phyloP scores from a whole-genome alignment of 352 stramenopile species.

The Blastocystis sp. region DNA sequence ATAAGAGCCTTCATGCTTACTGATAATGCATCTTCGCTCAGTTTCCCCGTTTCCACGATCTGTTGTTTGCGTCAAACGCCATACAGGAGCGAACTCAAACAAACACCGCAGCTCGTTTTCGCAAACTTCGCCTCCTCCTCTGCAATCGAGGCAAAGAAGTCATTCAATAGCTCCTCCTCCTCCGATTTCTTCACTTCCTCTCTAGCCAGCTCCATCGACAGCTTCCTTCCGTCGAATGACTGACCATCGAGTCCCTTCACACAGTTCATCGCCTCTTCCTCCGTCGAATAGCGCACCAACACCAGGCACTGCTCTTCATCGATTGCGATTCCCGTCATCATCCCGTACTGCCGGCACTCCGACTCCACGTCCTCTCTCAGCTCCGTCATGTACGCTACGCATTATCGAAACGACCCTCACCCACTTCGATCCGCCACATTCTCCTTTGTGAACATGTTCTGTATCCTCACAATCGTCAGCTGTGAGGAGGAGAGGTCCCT shows the following conservation, averaged over 20 bases:
- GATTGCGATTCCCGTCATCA: slow-evolving; percentile 36
- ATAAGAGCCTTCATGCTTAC: slow-evolving; percentile 83
- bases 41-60: slow-evolving; percentile 15
- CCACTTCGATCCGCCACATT: slow-evolving; percentile 13
- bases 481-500: slow-evolving; percentile 9
- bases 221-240: slow-evolving; percentile 11
- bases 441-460: slow-evolving; percentile 50
- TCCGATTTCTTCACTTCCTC: neutral
- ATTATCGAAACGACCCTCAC: neutral
- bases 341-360: slow-evolving; percentile 38
- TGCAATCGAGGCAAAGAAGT: slow-evolving; percentile 36
- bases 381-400: slow-evolving; percentile 44
- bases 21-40: neutral
- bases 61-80: neutral
- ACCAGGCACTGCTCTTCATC: slow-evolving; percentile 1
- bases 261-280: slow-evolving; percentile 22
- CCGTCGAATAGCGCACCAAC: slow-evolving; percentile 10
- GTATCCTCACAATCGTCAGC: slow-evolving; percentile 2
- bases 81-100: neutral
- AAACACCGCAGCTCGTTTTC: neutral
- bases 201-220: neutral
- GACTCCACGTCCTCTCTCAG: slow-evolving; percentile 33
- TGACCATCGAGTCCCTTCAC: neutral
- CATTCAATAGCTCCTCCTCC: slow-evolving; percentile 6
- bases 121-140: slow-evolving; percentile 38